phyloP scores from a whole-genome alignment of 495 filamentous ascomycete genomes.

The Collariella sp. region DNA sequence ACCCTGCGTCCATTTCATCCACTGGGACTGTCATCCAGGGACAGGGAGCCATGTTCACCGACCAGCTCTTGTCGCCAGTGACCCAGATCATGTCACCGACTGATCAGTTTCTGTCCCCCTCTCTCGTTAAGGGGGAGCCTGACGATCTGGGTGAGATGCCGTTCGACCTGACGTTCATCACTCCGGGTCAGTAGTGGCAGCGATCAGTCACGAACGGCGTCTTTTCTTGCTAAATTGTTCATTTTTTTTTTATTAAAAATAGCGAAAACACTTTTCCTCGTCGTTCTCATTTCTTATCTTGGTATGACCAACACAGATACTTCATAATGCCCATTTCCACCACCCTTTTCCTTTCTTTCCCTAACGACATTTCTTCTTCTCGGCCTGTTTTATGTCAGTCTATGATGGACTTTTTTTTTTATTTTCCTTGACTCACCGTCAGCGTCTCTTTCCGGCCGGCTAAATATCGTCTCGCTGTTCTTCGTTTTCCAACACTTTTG shows the following conservation, averaged over 20 bases:
- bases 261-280: no score
- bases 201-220: not conserved
- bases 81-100: no score
- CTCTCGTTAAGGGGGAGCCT: constrained; percentile 1
- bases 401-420: no score
- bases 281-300: no score
- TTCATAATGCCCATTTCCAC: no score
- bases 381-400: no score
- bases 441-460: not conserved
- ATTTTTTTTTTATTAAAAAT: not conserved
- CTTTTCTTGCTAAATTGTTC: no score
- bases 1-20: constrained; percentile 34
- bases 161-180: constrained; percentile 25
- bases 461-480: not conserved
- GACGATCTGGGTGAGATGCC: constrained; percentile 23
- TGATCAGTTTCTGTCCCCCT: no score
- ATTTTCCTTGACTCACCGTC: no score
- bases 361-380: no score
- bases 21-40: constrained; percentile 34
- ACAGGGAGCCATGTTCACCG: constrained; percentile 9
- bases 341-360: no score
- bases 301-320: no score
- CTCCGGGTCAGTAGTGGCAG: not conserved
- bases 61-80: constrained; percentile 11
- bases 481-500: not conserved